Conservation (phyloP, 2,329 filamentous ascomycete species). For the Polychaeton citri region DNA sequence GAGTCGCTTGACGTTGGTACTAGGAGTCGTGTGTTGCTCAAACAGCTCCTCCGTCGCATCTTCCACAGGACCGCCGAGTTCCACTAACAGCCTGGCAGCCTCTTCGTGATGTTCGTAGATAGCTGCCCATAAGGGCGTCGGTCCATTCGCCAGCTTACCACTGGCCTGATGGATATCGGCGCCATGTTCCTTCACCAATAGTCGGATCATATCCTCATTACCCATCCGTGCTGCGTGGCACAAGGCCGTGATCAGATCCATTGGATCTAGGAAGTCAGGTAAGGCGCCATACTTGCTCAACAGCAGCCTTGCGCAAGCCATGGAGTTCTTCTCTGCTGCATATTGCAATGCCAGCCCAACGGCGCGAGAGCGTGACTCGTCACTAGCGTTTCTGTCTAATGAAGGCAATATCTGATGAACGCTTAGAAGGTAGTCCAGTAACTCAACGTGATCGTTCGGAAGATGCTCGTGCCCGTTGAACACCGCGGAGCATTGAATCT, state of each 20-base stretch:
- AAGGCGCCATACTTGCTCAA: too few species aligned
- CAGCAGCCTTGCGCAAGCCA: constrained; percentile 1
- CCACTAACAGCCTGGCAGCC: constrained; percentile 3
- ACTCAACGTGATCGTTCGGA: too few species aligned
- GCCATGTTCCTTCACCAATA: constrained; percentile 2
- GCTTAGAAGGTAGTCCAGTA: too few species aligned
- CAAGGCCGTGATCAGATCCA: neutral
- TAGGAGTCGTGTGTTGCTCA: neutral
- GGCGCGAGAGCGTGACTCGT: neutral
- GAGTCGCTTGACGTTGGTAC: constrained; percentile 3
- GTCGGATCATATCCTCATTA: constrained; percentile 1
- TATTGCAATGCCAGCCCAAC: neutral
- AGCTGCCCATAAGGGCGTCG: constrained; percentile 6
- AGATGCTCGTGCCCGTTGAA: too few species aligned
- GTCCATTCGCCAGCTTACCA: constrained; percentile 6
- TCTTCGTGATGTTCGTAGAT: constrained; percentile 4
- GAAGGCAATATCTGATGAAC: too few species aligned
- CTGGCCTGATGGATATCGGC: constrained; percentile 5
- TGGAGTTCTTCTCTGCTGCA: constrained; percentile 1
- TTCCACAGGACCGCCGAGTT: constrained; percentile 6
- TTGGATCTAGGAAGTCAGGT: too few species aligned
- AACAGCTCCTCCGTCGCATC: too few species aligned
- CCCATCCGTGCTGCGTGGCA: neutral
- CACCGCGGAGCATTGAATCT: too few species aligned
- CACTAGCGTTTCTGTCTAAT: neutral